These are phyloP conservation scores for Houttuynia cordata DNA, from an alignment of 164 flowering plant genomes.

Conservation along the genomic window DNA sequence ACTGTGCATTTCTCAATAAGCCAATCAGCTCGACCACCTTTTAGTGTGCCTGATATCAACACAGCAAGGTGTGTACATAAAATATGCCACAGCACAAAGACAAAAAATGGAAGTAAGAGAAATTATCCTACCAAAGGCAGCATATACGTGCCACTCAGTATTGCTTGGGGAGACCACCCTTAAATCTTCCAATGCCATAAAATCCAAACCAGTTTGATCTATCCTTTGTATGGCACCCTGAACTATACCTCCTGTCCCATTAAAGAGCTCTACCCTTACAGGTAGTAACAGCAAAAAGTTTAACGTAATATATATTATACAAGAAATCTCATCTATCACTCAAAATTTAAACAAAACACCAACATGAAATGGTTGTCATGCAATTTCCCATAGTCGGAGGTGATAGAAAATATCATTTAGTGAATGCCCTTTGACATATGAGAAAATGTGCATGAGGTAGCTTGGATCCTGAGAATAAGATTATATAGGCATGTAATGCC, in stretches of 20 bases:
- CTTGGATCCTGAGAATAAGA: no score
- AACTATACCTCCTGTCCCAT: conserved; percentile 78
- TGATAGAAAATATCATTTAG: no score
- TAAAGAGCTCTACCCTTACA: conserved; percentile 91
- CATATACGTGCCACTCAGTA: conserved; percentile 80
- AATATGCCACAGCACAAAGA: background rate
- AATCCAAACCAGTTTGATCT: conserved; percentile 53
- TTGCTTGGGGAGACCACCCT: conserved; percentile 28
- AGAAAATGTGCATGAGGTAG: no score
- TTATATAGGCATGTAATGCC: no score
- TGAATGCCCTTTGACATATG: no score
- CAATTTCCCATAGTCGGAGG: no score
- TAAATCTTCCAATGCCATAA: conserved; percentile 62
- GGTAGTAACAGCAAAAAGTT: background rate
- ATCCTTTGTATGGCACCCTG: conserved; percentile 57
- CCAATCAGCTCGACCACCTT: conserved; percentile 96
- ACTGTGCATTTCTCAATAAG: conserved; percentile 97
- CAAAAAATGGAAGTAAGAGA: background rate
- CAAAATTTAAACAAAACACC: no score
- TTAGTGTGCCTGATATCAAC: conserved; percentile 50
- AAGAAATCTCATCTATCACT: no score
- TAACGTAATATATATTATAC: no score
- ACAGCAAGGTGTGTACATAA: background rate
- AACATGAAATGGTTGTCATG: no score
- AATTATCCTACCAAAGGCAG: conserved; percentile 62